A percentile compares a stretch with the other conserved stretches of the same genome.
These are phyloP conservation scores for Trifolium dubium DNA, from an alignment of 306 rosid genomes.

Conservation along the genomic window DNA sequence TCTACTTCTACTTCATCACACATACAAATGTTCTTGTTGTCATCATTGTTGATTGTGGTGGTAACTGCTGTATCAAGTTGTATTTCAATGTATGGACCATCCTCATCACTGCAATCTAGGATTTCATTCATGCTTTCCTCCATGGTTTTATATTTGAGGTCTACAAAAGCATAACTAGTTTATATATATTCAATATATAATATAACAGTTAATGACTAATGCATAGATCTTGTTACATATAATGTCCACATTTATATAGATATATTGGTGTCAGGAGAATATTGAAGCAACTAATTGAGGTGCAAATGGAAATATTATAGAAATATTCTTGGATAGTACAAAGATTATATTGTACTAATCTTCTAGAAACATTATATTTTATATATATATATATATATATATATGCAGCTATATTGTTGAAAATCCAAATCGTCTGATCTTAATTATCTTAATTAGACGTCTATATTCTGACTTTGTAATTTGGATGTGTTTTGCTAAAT, in stretches of 20 bases:
- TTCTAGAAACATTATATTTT: neutral
- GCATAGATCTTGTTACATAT: conserved; percentile 1
- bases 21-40: conserved; percentile 7
- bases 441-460: neutral
- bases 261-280: neutral
- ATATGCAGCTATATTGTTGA: neutral
- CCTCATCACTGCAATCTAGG: conserved; percentile 32
- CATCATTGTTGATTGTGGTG: neutral
- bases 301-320: neutral
- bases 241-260: neutral
- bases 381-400: too few species aligned
- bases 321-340: neutral
- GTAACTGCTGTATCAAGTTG: conserved; percentile 3
- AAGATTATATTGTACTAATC: neutral
- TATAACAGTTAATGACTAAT: neutral
- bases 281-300: neutral
- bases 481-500: too few species aligned
- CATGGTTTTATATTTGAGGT: neutral
- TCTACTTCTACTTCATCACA: neutral
- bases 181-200: neutral
- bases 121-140: conserved; percentile 5
- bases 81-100: conserved; percentile 59
- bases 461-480: too few species aligned
- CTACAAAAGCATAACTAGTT: neutral
- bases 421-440: neutral